phyloP scores from a whole-genome alignment of 176 grass and related monocot genomes.

The Ampelocalamus luodianensis region DNA sequence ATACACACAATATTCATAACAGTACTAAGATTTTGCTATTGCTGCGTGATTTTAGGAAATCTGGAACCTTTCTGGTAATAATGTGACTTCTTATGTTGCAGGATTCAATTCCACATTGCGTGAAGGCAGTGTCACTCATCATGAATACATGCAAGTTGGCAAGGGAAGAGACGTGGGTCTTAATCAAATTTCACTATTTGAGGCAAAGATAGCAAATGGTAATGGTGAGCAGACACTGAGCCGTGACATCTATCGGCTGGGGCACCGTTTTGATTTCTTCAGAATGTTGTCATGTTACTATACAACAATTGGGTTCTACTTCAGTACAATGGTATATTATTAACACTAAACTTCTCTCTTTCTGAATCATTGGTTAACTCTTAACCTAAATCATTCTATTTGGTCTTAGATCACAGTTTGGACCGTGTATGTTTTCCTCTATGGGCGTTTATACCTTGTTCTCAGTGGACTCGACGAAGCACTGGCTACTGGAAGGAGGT shows the following conservation, averaged over 20 bases:
- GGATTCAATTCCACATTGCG: slow-evolving; percentile 99
- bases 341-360: not conserved
- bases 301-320: slow-evolving; percentile 96
- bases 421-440: slow-evolving; percentile 96
- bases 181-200: slow-evolving; percentile 95
- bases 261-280: slow-evolving; percentile 99
- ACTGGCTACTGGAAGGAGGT: slow-evolving; percentile 74
- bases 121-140: slow-evolving; percentile 97
- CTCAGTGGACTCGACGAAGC: slow-evolving; percentile 92
- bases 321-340: slow-evolving; percentile 85
- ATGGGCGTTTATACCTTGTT: slow-evolving; percentile 91
- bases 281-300: slow-evolving; percentile 98
- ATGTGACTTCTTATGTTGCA: slow-evolving; percentile 45
- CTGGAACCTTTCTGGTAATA: not conserved
- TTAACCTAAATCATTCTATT: slow-evolving; percentile 9
- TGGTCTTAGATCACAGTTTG: slow-evolving; percentile 81
- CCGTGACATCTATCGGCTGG: slow-evolving; percentile 89
- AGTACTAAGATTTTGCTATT: no score
- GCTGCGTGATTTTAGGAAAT: not conserved
- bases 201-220: slow-evolving; percentile 99
- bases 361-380: not conserved
- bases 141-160: slow-evolving; percentile 99
- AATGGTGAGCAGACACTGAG: slow-evolving; percentile 97
- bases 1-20: no score
- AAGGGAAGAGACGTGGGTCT: slow-evolving; percentile 99